Evolutionary conservation across 148 eudicot species (phyloP), one percentile per base, ranked within the genome.

Genomic region (Chenopodium berlandieri): DNA sequence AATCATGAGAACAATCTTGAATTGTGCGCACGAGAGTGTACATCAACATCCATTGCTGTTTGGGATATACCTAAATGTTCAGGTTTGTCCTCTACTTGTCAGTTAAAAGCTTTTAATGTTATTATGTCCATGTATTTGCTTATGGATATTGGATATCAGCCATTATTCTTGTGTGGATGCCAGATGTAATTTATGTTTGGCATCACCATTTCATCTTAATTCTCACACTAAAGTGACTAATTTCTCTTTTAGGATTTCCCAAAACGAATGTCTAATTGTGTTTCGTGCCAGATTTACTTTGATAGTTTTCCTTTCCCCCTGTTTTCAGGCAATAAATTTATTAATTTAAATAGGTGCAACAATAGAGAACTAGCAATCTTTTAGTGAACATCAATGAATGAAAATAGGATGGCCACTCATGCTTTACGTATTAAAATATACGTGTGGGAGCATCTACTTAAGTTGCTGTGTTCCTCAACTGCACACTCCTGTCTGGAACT

Each of bases 31-130:
- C 47, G 92, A 76, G 89, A 93, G 83, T 95, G 99, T 82, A 89
- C 92, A 32, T 48, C 92, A 74, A 67, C 92, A 37, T 92, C 91
- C 54, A 89, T 95, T 79, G 94, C 99, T n/a, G 99, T 95, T 73
- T 95, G 99, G 99, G 99, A 95, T 82, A 91, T 95, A 81, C 97
- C 99, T 69, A 91, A 87, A 86, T 95, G 99, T 84, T 95, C 99
- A 87, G 99, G 97, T 95, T 81, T 52, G 89, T 88, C 12, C 52
- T 79, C 79, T 78, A 17, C 56, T 72, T 78, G 6, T 48, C 47
- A 10, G 60, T 16, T 40, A 4, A 40, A 40, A 40, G 5, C 44
- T 40, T 40, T 40, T 5, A 4, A 32, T 0, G 40, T 37, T 40
- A 5, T 40, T 40, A 40, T 40, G 7, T 40, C 44, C 7, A 40